phyloP scores from a whole-genome alignment of 2,329 filamentous ascomycete genomes.

The Periconia sp. region DNA sequence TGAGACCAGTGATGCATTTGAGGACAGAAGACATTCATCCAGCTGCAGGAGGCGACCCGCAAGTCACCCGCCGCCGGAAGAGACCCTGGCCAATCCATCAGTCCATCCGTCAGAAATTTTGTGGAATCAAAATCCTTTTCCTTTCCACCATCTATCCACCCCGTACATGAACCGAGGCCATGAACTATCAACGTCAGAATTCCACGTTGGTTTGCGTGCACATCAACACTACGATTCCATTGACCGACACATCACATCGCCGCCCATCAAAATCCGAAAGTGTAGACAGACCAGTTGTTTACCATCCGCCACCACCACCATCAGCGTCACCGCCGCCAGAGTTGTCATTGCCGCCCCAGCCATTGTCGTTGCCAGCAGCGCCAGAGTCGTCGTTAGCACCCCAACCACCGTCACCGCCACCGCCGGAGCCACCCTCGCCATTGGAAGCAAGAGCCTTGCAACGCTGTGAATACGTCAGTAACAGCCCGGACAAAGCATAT shows the following conservation, averaged over 20 bases:
- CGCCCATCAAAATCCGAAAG: not conserved
- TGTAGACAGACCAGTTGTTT: not conserved
- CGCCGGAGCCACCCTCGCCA: constrained; percentile 12
- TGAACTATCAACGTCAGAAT: not conserved
- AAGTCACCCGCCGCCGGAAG: no score
- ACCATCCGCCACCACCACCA: not conserved
- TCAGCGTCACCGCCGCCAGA: no score
- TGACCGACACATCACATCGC: not conserved
- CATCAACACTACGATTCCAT: not conserved
- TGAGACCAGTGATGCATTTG: no score
- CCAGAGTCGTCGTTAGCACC: constrained; percentile 4
- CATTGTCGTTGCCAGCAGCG: constrained; percentile 6
- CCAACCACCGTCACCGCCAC: constrained; percentile 11
- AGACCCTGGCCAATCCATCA: no score
- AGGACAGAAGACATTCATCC: no score
- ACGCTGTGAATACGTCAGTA: constrained; percentile 24
- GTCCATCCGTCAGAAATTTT: no score
- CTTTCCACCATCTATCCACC: no score
- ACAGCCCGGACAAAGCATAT: not conserved
- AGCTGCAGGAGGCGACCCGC: no score
- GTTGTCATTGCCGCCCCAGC: constrained; percentile 1
- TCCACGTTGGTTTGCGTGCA: not conserved
- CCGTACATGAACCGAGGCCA: no score
- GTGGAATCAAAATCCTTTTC: no score
- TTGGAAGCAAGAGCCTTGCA: constrained; percentile 33